phyloP scores from a whole-genome alignment of 257 asterid genomes.

The Plantago elongata region DNA sequence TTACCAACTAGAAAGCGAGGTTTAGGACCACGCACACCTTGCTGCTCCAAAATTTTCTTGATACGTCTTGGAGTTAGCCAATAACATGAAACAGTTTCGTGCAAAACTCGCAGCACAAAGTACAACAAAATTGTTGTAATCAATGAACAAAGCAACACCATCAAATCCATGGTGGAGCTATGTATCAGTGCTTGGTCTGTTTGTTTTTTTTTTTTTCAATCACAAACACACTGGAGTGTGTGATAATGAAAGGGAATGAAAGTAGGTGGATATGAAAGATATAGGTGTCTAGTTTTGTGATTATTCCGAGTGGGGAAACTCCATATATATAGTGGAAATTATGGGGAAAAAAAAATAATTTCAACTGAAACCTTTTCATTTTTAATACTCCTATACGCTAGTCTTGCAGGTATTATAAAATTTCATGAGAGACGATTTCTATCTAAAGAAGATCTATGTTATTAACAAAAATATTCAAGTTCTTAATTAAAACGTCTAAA shows the following conservation, averaged over 20 bases:
- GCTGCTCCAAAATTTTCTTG: slow-evolving; percentile 58
- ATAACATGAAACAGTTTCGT: slow-evolving; percentile 55
- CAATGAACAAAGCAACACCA: slow-evolving; percentile 19
- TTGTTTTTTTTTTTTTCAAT: background rate
- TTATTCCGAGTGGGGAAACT: slow-evolving; percentile 4
- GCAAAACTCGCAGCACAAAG: slow-evolving; percentile 28
- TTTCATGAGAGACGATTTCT: too few species aligned
- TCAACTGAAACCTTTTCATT: too few species aligned
- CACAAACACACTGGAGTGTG: slow-evolving; percentile 6
- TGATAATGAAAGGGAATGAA: background rate
- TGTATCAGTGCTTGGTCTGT: background rate
- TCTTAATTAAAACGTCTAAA: too few species aligned
- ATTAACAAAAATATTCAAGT: too few species aligned
- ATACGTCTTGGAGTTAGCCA: slow-evolving; percentile 78
- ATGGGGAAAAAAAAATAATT: background rate
- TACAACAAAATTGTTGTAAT: slow-evolving; percentile 16
- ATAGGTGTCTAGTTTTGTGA: slow-evolving; percentile 5
- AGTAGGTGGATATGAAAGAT: background rate
- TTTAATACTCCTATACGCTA: too few species aligned
- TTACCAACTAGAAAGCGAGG: slow-evolving; percentile 81
- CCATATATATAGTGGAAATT: slow-evolving; percentile 30
- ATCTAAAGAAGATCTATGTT: too few species aligned
- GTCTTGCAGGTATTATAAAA: too few species aligned
- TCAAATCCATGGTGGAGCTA: slow-evolving; percentile 32
- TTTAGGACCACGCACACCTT: slow-evolving; percentile 87